Percentiles rank a stretch among this genome's conserved stretches.
Conservation (phyloP, 2,329 filamentous ascomycete species). For the Fusarium xyrophilum region DNA sequence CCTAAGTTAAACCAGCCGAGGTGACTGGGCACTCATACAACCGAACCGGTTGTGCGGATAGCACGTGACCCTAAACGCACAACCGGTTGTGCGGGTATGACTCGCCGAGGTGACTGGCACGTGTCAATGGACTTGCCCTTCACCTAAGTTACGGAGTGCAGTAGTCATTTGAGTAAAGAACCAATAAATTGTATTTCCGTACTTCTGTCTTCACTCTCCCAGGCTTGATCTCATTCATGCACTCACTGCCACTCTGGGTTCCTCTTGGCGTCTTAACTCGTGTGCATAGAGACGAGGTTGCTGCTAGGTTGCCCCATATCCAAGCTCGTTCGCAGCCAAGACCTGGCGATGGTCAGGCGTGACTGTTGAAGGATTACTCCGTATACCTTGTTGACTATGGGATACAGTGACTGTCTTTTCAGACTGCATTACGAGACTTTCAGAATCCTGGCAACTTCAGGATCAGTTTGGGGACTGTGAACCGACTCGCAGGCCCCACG, state of each 20-base stretch:
- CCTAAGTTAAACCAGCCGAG: constrained; percentile 25
- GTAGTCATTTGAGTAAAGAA: neutral
- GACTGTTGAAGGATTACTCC: neutral
- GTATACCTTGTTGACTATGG: neutral
- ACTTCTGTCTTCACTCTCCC: neutral
- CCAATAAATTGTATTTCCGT: neutral
- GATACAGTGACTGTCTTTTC: neutral
- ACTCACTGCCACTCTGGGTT: constrained; percentile 26
- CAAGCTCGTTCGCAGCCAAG: constrained; percentile 31
- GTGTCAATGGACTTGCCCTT: constrained; percentile 19
- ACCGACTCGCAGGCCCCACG: neutral
- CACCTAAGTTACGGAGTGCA: neutral
- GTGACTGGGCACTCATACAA: too few relatives aligned
- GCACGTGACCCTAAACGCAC: too few relatives aligned
- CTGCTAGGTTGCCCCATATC: constrained; percentile 24
- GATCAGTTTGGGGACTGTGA: neutral
- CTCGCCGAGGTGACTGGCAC: constrained; percentile 28
- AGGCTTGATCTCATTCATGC: constrained; percentile 6
- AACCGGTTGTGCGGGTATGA: too few relatives aligned
- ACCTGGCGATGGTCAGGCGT: constrained; percentile 29
- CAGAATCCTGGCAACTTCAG: neutral
- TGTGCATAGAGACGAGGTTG: constrained; percentile 12
- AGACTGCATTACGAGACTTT: neutral
- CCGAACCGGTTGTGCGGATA: too few relatives aligned
- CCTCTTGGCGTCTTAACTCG: constrained; percentile 19